Evolutionary conservation across 2,329 filamentous ascomycete genomes (phyloP).

Genomic region (Myriosclerotinia duriaeana): DNA sequence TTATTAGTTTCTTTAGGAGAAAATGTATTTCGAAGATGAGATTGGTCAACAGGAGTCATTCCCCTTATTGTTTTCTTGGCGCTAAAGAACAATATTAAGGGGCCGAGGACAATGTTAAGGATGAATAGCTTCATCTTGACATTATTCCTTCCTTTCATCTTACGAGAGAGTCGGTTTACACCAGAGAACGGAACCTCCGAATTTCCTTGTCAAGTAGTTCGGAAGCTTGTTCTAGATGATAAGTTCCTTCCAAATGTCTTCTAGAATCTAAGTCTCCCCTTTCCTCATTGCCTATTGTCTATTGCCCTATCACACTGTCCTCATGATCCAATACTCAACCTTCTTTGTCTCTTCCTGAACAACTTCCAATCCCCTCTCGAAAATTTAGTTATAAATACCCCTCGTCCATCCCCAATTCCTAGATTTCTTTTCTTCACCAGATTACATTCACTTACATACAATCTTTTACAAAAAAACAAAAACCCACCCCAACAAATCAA

Average conservation of each 20-base stretch:
- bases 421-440: conserved; percentile 16
- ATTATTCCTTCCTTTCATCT: background rate
- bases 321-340: background rate
- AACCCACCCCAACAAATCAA: conserved; percentile 14
- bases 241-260: background rate
- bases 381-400: background rate
- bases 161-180: background rate
- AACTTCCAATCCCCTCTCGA: background rate
- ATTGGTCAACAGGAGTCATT: background rate
- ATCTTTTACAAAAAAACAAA: conserved; percentile 17
- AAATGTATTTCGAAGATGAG: background rate
- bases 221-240: background rate
- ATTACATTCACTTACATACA: conserved; percentile 18
- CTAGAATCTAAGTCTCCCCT: background rate
- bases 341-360: conserved; percentile 5
- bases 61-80: background rate
- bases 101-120: background rate
- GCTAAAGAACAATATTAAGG: conserved; percentile 7
- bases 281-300: background rate
- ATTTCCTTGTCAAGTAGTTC: conserved; percentile 5
- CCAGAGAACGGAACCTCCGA: background rate
- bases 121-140: background rate
- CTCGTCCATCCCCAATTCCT: background rate
- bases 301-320: background rate
- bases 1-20: background rate